phyloP scores from a whole-genome alignment of 257 asterid genomes.

The Orobanche coerulescens region DNA sequence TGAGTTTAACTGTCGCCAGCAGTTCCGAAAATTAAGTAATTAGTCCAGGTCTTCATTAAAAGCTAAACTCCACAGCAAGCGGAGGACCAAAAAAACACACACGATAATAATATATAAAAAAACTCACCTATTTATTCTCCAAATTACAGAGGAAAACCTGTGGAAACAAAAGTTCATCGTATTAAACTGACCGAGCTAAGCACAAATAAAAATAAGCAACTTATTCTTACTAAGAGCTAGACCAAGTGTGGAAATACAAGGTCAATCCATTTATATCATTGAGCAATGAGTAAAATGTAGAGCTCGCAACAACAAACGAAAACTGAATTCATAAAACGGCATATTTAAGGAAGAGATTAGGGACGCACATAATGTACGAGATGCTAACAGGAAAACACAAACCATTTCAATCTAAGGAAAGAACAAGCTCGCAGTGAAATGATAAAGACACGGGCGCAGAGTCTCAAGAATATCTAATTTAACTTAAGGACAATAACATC shows the following conservation, averaged over 20 bases:
- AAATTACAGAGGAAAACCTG: neutral
- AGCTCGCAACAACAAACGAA: neutral
- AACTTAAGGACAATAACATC: neutral
- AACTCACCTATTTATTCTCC: too few relatives aligned
- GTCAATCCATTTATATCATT: neutral
- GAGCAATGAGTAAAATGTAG: neutral
- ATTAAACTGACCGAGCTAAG: neutral
- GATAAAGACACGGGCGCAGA: neutral
- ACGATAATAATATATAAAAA: too few relatives aligned
- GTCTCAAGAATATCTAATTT: neutral
- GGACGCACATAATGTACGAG: neutral
- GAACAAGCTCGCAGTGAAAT: neutral
- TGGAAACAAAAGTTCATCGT: neutral
- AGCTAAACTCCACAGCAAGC: neutral
- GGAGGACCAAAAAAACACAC: too few relatives aligned
- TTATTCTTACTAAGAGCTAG: neutral
- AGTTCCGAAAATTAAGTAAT: conserved; percentile 5
- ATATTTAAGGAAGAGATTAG: neutral
- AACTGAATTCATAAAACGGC: neutral
- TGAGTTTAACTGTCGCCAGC: conserved; percentile 14
- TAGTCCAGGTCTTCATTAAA: neutral
- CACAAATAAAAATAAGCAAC: neutral
- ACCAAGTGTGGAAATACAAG: neutral
- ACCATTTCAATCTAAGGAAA: neutral
- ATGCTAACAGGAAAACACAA: neutral